phyloP scores from a whole-genome alignment of 179 eudicot species.

The Dionaea muscipula region DNA sequence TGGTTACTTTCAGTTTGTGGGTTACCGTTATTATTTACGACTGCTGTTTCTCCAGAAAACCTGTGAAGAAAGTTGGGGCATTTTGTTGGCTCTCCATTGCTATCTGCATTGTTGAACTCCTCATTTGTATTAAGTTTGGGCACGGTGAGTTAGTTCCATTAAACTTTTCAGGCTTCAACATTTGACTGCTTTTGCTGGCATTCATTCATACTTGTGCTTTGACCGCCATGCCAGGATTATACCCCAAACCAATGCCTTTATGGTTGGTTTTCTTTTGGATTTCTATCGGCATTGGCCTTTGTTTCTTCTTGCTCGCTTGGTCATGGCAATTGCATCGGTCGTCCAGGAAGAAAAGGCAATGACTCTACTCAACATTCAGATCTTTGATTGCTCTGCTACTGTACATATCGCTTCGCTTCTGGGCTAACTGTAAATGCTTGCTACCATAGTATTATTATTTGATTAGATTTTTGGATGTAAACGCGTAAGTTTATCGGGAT shows the following conservation, averaged over 20 bases:
- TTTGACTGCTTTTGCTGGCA: too few relatives aligned
- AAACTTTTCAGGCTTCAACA: not conserved
- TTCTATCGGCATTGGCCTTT: constrained; percentile 27
- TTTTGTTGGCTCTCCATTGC: constrained; percentile 95
- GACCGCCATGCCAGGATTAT: constrained; percentile 42
- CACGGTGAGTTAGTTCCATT: constrained; percentile 39
- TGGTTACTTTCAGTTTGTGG: too few relatives aligned
- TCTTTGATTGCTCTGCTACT: too few relatives aligned
- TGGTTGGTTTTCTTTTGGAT: constrained; percentile 76
- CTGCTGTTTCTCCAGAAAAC: constrained; percentile 53
- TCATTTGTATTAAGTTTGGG: constrained; percentile 92
- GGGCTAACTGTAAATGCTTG: too few relatives aligned
- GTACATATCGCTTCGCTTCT: too few relatives aligned
- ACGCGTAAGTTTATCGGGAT: too few relatives aligned
- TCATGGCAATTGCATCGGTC: constrained; percentile 52
- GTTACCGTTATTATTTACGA: too few relatives aligned
- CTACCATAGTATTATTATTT: too few relatives aligned
- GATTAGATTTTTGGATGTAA: too few relatives aligned
- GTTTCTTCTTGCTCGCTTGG: constrained; percentile 53
- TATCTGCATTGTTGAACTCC: constrained; percentile 85
- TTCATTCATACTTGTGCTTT: constrained; percentile 1
- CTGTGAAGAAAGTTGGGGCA: constrained; percentile 81
- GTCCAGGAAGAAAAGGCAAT: constrained; percentile 46
- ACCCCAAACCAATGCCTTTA: constrained; percentile 68
- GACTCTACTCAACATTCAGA: too few relatives aligned